Percentiles rank a stretch among this genome's conserved stretches.
Evolutionary conservation across 805 yeast species (phyloP).

Genomic region (Metschnikowia aberdeeniae): DNA sequence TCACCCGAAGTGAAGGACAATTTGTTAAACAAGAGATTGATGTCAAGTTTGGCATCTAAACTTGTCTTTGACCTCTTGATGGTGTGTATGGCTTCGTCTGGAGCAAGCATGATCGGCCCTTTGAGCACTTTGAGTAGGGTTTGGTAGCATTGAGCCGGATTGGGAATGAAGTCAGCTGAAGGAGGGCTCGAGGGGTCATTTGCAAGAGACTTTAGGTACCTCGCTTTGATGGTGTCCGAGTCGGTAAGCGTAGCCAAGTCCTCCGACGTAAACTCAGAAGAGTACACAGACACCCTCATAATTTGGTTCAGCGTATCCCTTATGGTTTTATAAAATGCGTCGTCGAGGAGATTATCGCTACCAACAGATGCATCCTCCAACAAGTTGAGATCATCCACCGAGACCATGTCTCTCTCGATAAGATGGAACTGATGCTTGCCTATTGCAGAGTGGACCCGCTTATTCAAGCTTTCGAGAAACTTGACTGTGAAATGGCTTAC

Average conservation of each 20-base stretch:
- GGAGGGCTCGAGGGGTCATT: slow-evolving; percentile 24
- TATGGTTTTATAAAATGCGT: slow-evolving; percentile 29
- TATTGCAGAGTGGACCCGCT: slow-evolving; percentile 5
- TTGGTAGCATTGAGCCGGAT: slow-evolving; percentile 53
- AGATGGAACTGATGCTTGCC: slow-evolving; percentile 38
- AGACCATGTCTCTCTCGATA: slow-evolving; percentile 20
- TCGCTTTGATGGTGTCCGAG: slow-evolving; percentile 44
- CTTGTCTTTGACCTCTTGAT: slow-evolving; percentile 50
- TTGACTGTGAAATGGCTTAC: slow-evolving; percentile 29
- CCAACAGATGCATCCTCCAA: slow-evolving; percentile 14
- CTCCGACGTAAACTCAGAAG: slow-evolving; percentile 45
- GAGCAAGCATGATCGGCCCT: slow-evolving; percentile 55
- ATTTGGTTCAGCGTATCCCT: slow-evolving; percentile 25
- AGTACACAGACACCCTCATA: slow-evolving; percentile 50
- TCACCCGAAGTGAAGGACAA: slow-evolving; percentile 40
- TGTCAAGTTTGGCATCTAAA: slow-evolving; percentile 55
- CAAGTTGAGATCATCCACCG: slow-evolving; percentile 26
- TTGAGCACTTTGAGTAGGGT: slow-evolving; percentile 60
- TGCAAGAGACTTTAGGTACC: slow-evolving; percentile 43
- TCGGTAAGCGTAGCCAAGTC: slow-evolving; percentile 47
- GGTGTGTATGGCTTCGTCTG: slow-evolving; percentile 47
- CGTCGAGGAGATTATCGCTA: slow-evolving; percentile 24
- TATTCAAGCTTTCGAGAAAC: slow-evolving; percentile 20
- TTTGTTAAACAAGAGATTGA: slow-evolving; percentile 45
- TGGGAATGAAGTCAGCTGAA: slow-evolving; percentile 40